phyloP scores from a whole-genome alignment of 176 grass and related monocot genomes.

The Puccinellia tenuiflora region DNA sequence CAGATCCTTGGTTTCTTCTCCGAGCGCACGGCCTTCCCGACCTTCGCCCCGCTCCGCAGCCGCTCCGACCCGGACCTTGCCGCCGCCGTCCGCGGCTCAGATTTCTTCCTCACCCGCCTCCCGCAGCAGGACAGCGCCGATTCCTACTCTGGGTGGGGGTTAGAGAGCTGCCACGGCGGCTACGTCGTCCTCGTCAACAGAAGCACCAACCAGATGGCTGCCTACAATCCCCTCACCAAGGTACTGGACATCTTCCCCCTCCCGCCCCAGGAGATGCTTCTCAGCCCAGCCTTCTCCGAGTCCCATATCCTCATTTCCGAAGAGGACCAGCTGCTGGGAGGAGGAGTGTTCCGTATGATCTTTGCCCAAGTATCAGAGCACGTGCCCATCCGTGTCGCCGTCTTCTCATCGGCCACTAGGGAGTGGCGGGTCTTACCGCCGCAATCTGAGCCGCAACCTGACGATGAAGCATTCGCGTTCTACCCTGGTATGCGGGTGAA shows the following conservation, averaged over 20 bases:
- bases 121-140: background rate
- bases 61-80: background rate
- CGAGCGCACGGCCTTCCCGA: background rate
- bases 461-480: too few species aligned
- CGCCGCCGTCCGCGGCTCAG: too few species aligned
- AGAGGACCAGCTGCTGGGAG: too few species aligned
- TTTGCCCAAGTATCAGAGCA: too few species aligned
- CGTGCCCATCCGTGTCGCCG: too few species aligned
- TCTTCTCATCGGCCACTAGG: too few species aligned
- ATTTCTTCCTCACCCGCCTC: background rate
- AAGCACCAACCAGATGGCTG: background rate
- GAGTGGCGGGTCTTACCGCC: too few species aligned
- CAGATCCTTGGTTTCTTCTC: background rate
- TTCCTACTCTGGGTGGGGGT: background rate
- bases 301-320: too few species aligned
- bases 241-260: background rate
- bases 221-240: background rate
- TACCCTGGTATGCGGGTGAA: too few species aligned
- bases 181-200: background rate
- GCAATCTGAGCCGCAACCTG: too few species aligned
- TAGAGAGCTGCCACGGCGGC: background rate
- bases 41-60: background rate
- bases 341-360: too few species aligned
- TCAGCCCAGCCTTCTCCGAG: too few species aligned
- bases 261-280: background rate